Evolutionary conservation across 768 basidiomycete genomes (phyloP), one percentile per base, ranked within the genome.

Genomic region (Guyanaporus albipodus): DNA sequence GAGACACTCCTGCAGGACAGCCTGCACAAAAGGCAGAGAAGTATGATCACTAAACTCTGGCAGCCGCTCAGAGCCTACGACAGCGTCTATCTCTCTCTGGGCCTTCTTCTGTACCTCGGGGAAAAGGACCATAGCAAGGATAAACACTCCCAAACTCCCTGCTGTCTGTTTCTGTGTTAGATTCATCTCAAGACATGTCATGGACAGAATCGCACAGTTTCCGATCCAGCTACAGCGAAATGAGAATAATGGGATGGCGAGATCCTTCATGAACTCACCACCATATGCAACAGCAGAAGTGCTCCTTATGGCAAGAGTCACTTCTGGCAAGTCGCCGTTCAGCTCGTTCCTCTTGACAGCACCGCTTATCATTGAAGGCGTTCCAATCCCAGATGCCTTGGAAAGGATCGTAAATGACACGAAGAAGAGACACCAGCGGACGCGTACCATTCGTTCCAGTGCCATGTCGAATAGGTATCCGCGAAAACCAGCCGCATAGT

Each of bases 81-180:
- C 46, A 21, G 27, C 21, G 22, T 60, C 52, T 44, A 64, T 56
- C 50, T 64, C 63, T 24, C 47, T 46, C 21, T 63, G 62, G 19
- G 55, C 61, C 43, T 39, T 58, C 35, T 21, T 48, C 35, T 58
- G 61, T 4, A 32, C 54, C 15, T 56, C 58, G 5, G 62, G 63
- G n/a, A 52, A 58, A 38, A 64, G 42, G 27, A 60, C 52, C 62
- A 64, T 64, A 9, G 58, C 52, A 12, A 65, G 63, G n/a, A 65
- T 21, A 42, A 65, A 61, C 11, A 62, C 44, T 0, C 49, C 38
- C 38, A 63, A 38, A 14, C 36, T 50, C 15, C 36, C 44, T 8
- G 60, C 53, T 18, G 62, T 64, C 61, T 64, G 17, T 15, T 34
- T 33, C 29, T 2, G 24, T 11, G 15, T 54, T 10, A 51, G 32